Base-by-base conservation (phyloP, 78 protist species). In the Dictyostelium firmibasis region DNA sequence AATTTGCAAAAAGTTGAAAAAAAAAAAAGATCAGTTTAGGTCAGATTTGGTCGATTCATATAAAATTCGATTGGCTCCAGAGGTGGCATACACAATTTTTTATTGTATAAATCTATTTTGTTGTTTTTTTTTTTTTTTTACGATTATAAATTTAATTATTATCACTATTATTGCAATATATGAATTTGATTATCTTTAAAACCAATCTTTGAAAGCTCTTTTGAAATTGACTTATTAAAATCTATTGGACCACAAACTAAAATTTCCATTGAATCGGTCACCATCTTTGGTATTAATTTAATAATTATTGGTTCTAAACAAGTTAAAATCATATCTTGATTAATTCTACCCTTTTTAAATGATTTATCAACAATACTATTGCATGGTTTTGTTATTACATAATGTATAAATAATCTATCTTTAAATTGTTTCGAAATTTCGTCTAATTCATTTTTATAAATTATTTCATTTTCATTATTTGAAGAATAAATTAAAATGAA, bases 171-270 rank as follows among this genome's bases (percentile, higher is more conserved):
- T 82, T 82, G 44, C 18, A 82, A 82, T 8, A 82, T 6, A 82
- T 57, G 70, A 38, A 82, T 33, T 82, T 82, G n/a, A 82, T 82
- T 82, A 9, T 16, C 11, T 74, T 16, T 10, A 78, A 31, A 87
- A 23, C 93, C 93, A 20, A 87, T 78, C 4, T 43, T 43, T 43
- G 11, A 77, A 23, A 88, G 35, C 18, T 62, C 81, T 9, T 88
- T 35, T 5, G 60, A 29, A n/a, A 81, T 36, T 9, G 53, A 69
- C 50, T 41, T 43, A 36, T 88, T 88, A 43, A 88, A 88, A 27
- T 83, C 44, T 38, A 62, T 6, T 69, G 94, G 78, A 69, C 94
- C 94, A 67, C 94, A 88, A 10, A 88, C 67, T 23, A 88, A 27
- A 29, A 43, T 81, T 11, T 83, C 88, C 86, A 82, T 83, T 64